These are phyloP conservation scores for Eucalyptus virginea DNA, from an alignment of 345 rosid species.

Conservation along the genomic window DNA sequence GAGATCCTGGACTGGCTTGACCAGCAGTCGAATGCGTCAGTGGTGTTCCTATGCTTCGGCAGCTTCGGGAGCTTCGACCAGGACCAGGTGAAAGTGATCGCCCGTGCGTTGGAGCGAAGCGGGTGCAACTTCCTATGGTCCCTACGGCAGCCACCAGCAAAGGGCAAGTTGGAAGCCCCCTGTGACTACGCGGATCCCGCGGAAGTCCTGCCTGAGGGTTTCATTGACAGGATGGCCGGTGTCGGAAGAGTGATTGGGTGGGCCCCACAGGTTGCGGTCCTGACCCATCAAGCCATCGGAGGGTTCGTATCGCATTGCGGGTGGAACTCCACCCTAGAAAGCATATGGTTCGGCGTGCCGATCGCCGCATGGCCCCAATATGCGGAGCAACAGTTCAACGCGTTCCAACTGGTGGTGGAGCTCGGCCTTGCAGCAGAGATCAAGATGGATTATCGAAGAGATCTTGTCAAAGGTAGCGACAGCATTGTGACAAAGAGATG, in stretches of 20 bases:
- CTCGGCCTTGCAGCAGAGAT: no score
- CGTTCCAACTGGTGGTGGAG: no score
- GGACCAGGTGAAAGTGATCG: conserved; percentile 19
- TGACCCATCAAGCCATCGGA: conserved; percentile 12
- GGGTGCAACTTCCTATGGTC: conserved; percentile 22
- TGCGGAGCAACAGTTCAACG: conserved; percentile 31
- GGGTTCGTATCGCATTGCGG: conserved; percentile 65
- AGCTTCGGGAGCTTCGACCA: conserved; percentile 9
- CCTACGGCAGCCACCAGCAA: neutral
- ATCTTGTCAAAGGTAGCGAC: neutral
- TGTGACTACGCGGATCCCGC: neutral
- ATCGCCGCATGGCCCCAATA: conserved; percentile 40
- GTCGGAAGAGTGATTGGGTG: conserved; percentile 31
- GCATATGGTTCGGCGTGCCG: conserved; percentile 48
- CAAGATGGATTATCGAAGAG: neutral
- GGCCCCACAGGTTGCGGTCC: conserved; percentile 30
- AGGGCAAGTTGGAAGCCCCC: neutral
- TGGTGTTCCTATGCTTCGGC: no score
- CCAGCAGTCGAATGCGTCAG: no score
- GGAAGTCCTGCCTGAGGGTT: conserved; percentile 28
- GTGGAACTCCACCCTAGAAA: conserved; percentile 49
- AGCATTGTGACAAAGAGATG: no score
- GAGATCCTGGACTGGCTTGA: no score
- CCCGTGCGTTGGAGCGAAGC: neutral
- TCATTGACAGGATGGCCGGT: conserved; percentile 12